Conservation (phyloP, 352 stramenopile species). For the Phytophthora nicotianae region DNA sequence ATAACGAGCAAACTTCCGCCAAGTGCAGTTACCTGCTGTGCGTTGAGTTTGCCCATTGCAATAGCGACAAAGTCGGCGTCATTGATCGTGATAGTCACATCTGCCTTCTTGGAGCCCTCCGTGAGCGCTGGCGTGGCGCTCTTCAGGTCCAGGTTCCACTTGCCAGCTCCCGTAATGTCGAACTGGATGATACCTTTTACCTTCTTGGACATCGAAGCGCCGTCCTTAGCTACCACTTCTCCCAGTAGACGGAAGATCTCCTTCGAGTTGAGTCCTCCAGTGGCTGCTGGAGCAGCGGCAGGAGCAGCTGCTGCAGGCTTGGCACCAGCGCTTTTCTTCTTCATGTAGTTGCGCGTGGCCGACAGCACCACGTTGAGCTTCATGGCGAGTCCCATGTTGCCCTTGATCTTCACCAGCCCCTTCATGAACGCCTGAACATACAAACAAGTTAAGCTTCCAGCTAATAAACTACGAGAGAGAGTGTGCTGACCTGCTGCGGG, state of each 20-base stretch:
- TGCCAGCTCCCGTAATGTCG: constrained; percentile 68
- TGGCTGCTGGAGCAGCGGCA: constrained; percentile 22
- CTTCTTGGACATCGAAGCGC: constrained; percentile 67
- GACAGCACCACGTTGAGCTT: constrained; percentile 93
- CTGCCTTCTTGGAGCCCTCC: constrained; percentile 68
- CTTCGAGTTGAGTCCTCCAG: constrained; percentile 59
- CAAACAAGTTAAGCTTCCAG: neutral
- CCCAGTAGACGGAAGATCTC: constrained; percentile 73
- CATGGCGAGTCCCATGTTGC: constrained; percentile 94
- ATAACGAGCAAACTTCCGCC: neutral
- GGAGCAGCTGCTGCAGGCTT: constrained; percentile 27
- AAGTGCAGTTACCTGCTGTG: constrained; percentile 62
- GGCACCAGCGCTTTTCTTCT: constrained; percentile 51
- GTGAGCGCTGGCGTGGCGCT: constrained; percentile 56
- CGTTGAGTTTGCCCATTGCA: constrained; percentile 88
- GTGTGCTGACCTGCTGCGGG: constrained; percentile 66
- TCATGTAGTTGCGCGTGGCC: constrained; percentile 80
- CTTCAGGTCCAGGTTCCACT: constrained; percentile 87
- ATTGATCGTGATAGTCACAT: constrained; percentile 77
- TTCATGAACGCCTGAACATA: constrained; percentile 90
- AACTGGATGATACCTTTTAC: constrained; percentile 86
- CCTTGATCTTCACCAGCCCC: constrained; percentile 94
- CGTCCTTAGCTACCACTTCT: constrained; percentile 64
- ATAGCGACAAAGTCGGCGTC: constrained; percentile 86
- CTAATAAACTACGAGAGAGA: neutral